These are phyloP conservation scores for Casuarina glauca DNA, from an alignment of 306 rosid genomes.

Conservation along the genomic window DNA sequence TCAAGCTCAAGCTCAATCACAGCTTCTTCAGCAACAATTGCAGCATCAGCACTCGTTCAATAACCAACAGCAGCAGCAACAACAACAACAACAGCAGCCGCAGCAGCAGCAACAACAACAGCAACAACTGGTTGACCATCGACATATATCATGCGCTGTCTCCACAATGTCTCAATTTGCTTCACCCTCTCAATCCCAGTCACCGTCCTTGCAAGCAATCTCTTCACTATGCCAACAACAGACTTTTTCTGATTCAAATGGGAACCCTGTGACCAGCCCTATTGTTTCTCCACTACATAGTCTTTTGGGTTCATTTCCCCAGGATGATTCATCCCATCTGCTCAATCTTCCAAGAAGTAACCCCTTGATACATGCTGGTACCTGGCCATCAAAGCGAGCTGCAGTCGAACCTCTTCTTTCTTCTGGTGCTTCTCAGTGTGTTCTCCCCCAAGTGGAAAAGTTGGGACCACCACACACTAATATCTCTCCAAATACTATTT, in stretches of 20 bases:
- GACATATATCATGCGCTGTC: constrained; percentile 56
- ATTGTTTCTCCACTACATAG: constrained; percentile 77
- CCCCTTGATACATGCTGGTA: constrained; percentile 57
- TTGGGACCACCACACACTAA: constrained; percentile 59
- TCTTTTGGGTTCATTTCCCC: constrained; percentile 75
- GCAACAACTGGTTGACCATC: constrained; percentile 60
- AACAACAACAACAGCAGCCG: constrained; percentile 28
- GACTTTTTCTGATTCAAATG: constrained; percentile 74
- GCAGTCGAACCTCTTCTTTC: constrained; percentile 82
- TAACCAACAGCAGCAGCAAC: constrained; percentile 49
- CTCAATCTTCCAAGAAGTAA: constrained; percentile 60
- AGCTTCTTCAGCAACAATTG: constrained; percentile 41
- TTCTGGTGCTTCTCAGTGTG: constrained; percentile 68
- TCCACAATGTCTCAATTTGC: constrained; percentile 74
- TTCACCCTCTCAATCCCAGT: constrained; percentile 62
- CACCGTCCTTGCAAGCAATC: constrained; percentile 62
- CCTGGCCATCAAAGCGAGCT: constrained; percentile 82
- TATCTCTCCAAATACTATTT: constrained; percentile 53
- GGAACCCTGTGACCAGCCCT: constrained; percentile 54
- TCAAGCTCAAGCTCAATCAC: too few relatives aligned
- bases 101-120: constrained; percentile 45
- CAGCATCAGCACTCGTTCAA: constrained; percentile 50
- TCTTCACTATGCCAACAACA: constrained; percentile 76
- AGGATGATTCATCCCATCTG: constrained; percentile 71
- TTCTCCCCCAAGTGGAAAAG: constrained; percentile 68